A percentile compares a stretch with the other conserved stretches of the same genome.
Conservation (phyloP, 495 filamentous ascomycete species). For the Sabuloglossum arenarium region DNA sequence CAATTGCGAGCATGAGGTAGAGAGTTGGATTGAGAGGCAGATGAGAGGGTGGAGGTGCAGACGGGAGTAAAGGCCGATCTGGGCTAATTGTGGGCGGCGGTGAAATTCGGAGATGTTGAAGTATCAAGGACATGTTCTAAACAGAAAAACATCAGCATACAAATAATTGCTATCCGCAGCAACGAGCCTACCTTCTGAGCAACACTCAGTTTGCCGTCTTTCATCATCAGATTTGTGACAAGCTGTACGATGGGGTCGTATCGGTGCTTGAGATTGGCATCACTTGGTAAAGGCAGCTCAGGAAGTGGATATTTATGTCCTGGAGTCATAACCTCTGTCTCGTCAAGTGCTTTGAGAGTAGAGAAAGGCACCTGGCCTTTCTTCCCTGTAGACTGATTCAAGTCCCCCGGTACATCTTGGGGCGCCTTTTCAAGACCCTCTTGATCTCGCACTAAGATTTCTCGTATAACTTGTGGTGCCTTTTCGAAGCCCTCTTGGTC, state of each 20-base stretch:
- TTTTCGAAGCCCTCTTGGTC: conserved; percentile 40
- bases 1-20: conserved; percentile 74
- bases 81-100: conserved; percentile 53
- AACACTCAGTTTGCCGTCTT: conserved; percentile 60
- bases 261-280: conserved; percentile 45
- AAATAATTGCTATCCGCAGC: background rate
- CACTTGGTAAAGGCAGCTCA: conserved; percentile 34
- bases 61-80: conserved; percentile 45
- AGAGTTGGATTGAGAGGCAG: conserved; percentile 57
- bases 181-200: conserved; percentile 53
- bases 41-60: conserved; percentile 46
- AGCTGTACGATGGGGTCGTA: conserved; percentile 69
- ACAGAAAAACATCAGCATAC: conserved; percentile 1
- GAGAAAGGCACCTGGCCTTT: conserved; percentile 21
- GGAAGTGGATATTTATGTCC: conserved; percentile 64
- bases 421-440: conserved; percentile 42
- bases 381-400: conserved; percentile 16
- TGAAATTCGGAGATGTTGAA: conserved; percentile 70
- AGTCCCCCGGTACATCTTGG: conserved; percentile 41
- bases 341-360: conserved; percentile 11
- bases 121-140: conserved; percentile 68
- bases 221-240: conserved; percentile 78
- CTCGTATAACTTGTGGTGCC: conserved; percentile 46
- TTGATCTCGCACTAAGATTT: conserved; percentile 44
- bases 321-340: conserved; percentile 13